phyloP scores from a whole-genome alignment of 257 asterid species.

The Solanum dulcamara region DNA sequence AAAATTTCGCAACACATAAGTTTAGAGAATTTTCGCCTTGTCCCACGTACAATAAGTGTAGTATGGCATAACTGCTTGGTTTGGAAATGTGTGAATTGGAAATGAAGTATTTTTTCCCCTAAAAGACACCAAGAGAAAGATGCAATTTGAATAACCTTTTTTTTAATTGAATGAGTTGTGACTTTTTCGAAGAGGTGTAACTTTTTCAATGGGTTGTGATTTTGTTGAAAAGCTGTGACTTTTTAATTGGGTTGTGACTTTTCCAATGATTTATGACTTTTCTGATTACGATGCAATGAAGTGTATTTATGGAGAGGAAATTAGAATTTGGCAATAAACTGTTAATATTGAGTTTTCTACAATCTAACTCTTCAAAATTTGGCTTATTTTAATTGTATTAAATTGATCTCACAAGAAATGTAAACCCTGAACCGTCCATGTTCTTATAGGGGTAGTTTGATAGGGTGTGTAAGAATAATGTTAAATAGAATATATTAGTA shows the following conservation, averaged over 20 bases:
- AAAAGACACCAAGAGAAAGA: background rate
- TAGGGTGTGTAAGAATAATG: too few relatives aligned
- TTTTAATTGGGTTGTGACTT: too few relatives aligned
- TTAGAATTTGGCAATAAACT: background rate
- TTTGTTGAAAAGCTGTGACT: too few relatives aligned
- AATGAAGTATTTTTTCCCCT: background rate
- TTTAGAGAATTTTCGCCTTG: background rate
- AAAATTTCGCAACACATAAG: background rate
- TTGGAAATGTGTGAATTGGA: background rate
- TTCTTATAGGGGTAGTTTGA: background rate
- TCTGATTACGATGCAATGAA: too few relatives aligned
- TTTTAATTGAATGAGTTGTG: background rate
- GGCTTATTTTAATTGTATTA: background rate
- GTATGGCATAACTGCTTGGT: too few relatives aligned
- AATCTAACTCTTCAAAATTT: background rate
- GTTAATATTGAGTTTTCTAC: background rate
- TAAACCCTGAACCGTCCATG: background rate
- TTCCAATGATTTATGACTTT: background rate
- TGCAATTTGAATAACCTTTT: background rate
- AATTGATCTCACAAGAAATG: background rate
- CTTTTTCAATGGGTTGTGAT: too few relatives aligned
- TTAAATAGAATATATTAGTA: too few relatives aligned
- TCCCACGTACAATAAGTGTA: background rate
- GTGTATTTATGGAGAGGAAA: background rate
- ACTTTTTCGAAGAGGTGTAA: background rate